phyloP scores from a whole-genome alignment of 192 early-diverging fungal species.

The Mortierella alpina region DNA sequence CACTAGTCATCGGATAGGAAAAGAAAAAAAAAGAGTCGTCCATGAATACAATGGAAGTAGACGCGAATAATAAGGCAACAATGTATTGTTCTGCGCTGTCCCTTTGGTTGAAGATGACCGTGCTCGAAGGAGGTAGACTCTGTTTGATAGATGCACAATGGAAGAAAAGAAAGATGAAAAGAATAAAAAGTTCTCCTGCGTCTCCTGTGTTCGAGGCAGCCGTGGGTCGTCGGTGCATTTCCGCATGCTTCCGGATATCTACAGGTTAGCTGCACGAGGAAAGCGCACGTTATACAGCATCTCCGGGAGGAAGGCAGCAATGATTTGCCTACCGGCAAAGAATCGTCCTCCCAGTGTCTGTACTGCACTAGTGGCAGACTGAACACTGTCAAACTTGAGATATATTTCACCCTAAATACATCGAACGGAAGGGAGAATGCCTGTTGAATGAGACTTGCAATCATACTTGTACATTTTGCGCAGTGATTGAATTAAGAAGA shows the following conservation, averaged over 20 bases:
- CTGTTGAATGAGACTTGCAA: neutral
- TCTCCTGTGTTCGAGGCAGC: too few relatives aligned
- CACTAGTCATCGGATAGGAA: too few relatives aligned
- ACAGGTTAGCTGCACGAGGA: conserved; percentile 68
- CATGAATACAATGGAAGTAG: too few relatives aligned
- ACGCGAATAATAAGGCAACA: too few relatives aligned
- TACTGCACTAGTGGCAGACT: conserved; percentile 74
- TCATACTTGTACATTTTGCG: neutral
- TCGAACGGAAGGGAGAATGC: neutral
- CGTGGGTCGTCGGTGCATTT: too few relatives aligned
- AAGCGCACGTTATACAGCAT: conserved; percentile 73
- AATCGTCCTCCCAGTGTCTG: conserved; percentile 84
- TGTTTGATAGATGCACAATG: too few relatives aligned
- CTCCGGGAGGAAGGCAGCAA: conserved; percentile 70
- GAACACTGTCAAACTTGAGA: conserved; percentile 80
- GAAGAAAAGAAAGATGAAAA: too few relatives aligned
- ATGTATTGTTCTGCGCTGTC: too few relatives aligned
- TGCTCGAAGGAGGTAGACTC: too few relatives aligned
- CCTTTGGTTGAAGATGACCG: too few relatives aligned
- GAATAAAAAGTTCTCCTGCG: too few relatives aligned
- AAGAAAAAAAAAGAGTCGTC: too few relatives aligned
- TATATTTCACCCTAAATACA: conserved; percentile 79
- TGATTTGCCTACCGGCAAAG: conserved; percentile 89
- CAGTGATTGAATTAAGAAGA: neutral
- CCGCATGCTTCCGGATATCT: conserved; percentile 18